Evolutionary conservation across 1,139 yeast species (phyloP).

Genomic region (Hanseniaspora uvarum): DNA sequence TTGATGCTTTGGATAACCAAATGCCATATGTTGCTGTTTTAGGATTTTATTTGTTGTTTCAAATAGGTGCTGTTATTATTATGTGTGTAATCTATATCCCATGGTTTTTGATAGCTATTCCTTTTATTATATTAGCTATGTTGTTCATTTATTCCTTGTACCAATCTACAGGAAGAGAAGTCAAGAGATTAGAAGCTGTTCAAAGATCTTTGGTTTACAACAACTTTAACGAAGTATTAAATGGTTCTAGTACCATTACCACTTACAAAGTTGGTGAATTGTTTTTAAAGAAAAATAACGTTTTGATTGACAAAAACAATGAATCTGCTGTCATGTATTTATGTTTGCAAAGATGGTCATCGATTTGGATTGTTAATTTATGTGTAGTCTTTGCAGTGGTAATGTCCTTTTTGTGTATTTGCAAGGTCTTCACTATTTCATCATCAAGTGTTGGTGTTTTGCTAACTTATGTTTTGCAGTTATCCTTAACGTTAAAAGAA

Average conservation of each 20-base stretch:
- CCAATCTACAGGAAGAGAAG: conserved; percentile 52
- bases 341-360: conserved; percentile 53
- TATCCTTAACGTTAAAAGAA: conserved; percentile 37
- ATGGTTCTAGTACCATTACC: conserved; percentile 48
- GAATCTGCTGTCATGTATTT: conserved; percentile 46
- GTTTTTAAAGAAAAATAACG: conserved; percentile 38
- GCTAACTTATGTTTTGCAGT: conserved; percentile 46
- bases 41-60: conserved; percentile 39
- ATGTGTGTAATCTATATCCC: conserved; percentile 59
- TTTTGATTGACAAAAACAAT: conserved; percentile 41
- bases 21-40: conserved; percentile 44
- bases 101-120: conserved; percentile 56
- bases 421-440: conserved; percentile 47
- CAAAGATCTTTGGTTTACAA: conserved; percentile 54
- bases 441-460: conserved; percentile 66
- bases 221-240: conserved; percentile 49
- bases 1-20: conserved; percentile 51
- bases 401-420: conserved; percentile 49
- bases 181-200: conserved; percentile 52
- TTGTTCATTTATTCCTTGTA: conserved; percentile 39
- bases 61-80: conserved; percentile 46
- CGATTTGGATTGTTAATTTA: conserved; percentile 41
- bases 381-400: conserved; percentile 37
- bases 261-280: conserved; percentile 35
- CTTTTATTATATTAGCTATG: conserved; percentile 37